phyloP scores from a whole-genome alignment of 169 alveolate species.

The Plasmodium fragile region DNA sequence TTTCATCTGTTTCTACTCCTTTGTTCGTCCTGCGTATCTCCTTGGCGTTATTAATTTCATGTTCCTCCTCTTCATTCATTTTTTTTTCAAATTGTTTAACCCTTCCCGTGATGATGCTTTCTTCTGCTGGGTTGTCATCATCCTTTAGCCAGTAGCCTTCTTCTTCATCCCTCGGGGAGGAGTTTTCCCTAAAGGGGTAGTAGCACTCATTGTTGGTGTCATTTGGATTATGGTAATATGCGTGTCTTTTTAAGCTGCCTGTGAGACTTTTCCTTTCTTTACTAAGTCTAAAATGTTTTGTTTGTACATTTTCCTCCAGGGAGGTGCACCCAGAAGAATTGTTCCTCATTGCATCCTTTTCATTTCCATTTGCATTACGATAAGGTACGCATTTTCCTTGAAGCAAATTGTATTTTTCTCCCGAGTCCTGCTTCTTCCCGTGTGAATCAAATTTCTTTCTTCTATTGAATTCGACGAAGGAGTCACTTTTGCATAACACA shows the following conservation, averaged over 20 bases:
- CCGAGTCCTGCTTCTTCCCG: background rate
- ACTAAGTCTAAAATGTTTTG: background rate
- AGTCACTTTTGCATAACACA: constrained; percentile 24
- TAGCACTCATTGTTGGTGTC: background rate
- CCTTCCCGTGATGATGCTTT: constrained; percentile 13
- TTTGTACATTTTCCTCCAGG: background rate
- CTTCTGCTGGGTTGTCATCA: constrained; percentile 26
- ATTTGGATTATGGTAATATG: constrained; percentile 28
- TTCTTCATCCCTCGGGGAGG: background rate
- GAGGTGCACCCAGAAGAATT: background rate
- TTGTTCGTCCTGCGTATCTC: constrained; percentile 4
- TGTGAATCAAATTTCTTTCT: background rate
- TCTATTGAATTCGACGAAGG: constrained; percentile 3
- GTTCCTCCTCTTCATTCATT: constrained; percentile 17
- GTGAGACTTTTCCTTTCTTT: constrained; percentile 34
- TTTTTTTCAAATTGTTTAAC: constrained; percentile 18
- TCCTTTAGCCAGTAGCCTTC: background rate
- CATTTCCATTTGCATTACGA: background rate
- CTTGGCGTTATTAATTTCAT: background rate
- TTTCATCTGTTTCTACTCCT: background rate
- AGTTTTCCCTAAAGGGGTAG: background rate
- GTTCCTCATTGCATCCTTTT: background rate
- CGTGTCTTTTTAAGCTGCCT: constrained; percentile 60
- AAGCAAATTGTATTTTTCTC: background rate
- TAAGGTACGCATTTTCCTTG: background rate